Percentiles rank a stretch among this genome's conserved stretches.
Evolutionary conservation across 2,329 filamentous ascomycete genomes (phyloP).

Genomic region (Pezicula neosporulosa): DNA sequence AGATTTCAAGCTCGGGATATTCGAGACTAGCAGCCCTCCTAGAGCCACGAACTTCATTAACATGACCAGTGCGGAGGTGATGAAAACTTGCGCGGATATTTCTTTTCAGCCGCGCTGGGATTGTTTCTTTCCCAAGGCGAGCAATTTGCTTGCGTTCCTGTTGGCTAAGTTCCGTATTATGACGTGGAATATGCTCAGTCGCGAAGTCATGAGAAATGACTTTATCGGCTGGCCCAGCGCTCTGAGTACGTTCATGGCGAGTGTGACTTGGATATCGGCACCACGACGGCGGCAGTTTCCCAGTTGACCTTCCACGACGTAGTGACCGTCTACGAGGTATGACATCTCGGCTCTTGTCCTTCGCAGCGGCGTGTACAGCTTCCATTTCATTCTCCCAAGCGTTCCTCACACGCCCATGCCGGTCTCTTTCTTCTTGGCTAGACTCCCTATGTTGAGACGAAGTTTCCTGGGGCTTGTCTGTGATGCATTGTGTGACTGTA

Average conservation of each 20-base stretch:
- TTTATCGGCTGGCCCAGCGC: slow-evolving; percentile 10
- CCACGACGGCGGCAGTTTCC: slow-evolving; percentile 23
- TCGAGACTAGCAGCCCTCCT: slow-evolving; percentile 19
- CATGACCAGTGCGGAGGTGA: not conserved
- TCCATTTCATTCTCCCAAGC: slow-evolving; percentile 22
- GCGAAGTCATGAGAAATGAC: slow-evolving; percentile 22
- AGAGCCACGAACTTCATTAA: slow-evolving; percentile 13
- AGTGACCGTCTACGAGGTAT: slow-evolving; percentile 11
- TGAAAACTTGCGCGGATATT: not conserved
- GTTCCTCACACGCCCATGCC: slow-evolving; percentile 14
- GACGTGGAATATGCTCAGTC: not conserved
- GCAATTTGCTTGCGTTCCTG: not conserved
- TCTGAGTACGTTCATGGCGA: slow-evolving; percentile 17
- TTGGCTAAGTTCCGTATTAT: not conserved
- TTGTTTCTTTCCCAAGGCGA: not conserved
- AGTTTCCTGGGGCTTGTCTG: too few species aligned
- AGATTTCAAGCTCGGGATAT: slow-evolving; percentile 25
- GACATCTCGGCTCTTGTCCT: slow-evolving; percentile 19
- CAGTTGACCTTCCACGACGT: slow-evolving; percentile 1
- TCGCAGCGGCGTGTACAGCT: slow-evolving; percentile 15
- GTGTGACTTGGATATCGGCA: slow-evolving; percentile 23
- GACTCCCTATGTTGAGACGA: too few species aligned
- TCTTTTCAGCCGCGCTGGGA: not conserved
- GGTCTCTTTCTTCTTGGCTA: slow-evolving; percentile 5
- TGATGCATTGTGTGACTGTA: too few species aligned